phyloP scores from a whole-genome alignment of 371 early-diverging fungal species.

The Actinomortierella wolfii region DNA sequence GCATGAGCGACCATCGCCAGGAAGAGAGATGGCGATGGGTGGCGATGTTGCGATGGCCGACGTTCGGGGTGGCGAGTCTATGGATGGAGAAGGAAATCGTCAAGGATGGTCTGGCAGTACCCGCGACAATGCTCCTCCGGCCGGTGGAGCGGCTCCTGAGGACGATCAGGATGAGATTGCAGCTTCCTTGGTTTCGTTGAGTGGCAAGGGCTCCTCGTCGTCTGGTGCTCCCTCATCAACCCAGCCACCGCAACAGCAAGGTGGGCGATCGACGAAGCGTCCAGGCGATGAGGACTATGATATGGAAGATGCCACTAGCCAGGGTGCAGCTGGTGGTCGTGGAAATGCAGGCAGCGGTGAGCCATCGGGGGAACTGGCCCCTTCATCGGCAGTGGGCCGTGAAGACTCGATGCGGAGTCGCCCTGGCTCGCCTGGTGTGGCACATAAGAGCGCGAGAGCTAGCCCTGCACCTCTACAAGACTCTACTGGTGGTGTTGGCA shows the following conservation, averaged over 20 bases:
- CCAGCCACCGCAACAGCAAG: too few species aligned
- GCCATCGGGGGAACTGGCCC: neutral
- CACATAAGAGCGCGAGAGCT: neutral
- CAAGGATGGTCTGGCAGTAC: too few species aligned
- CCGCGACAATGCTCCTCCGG: too few species aligned
- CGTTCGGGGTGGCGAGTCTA: too few species aligned
- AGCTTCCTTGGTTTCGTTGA: conserved; percentile 39
- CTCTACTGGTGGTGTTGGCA: neutral
- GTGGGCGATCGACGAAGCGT: too few species aligned
- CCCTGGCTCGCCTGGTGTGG: too few species aligned
- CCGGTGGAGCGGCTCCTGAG: conserved; percentile 1
- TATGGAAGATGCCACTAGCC: conserved; percentile 23
- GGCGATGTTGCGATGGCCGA: too few species aligned
- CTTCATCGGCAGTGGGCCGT: neutral
- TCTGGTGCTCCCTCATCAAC: too few species aligned
- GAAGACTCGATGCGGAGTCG: too few species aligned
- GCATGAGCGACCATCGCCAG: too few species aligned
- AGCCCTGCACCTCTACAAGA: neutral
- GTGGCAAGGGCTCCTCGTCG: conserved; percentile 17
- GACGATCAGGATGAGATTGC: conserved; percentile 46
- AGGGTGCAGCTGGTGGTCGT: neutral
- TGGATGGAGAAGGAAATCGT: too few species aligned
- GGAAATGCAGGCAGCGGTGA: neutral
- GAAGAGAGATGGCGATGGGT: too few species aligned
- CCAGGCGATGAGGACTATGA: conserved; percentile 39